A percentile compares a stretch with the other conserved stretches of the same genome.
phyloP scores from a whole-genome alignment of 768 basidiomycete genomes.

The Termitomyces sp. region DNA sequence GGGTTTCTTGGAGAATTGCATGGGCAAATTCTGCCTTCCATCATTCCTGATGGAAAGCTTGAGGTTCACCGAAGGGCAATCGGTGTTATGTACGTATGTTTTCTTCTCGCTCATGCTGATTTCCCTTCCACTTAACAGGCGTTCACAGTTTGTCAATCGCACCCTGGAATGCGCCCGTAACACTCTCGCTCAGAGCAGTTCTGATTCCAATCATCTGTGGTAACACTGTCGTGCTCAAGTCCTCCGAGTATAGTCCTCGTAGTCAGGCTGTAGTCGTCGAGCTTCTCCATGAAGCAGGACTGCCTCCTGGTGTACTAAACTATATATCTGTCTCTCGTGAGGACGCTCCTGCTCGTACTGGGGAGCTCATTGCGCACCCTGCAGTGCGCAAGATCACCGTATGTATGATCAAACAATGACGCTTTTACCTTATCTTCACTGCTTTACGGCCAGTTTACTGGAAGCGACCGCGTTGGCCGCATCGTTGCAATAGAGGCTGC shows the following conservation, averaged over 20 bases:
- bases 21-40: constrained; percentile 39
- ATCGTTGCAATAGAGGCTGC: constrained; percentile 50
- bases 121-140: neutral
- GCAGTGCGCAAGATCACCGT: constrained; percentile 49
- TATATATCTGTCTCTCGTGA: constrained; percentile 42
- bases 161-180: constrained; percentile 52
- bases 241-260: constrained; percentile 44
- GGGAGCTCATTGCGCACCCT: constrained; percentile 52
- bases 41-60: constrained; percentile 36
- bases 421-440: neutral
- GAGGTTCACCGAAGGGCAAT: constrained; percentile 40
- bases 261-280: constrained; percentile 40
- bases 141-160: constrained; percentile 39
- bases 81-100: constrained; percentile 42
- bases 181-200: constrained; percentile 38
- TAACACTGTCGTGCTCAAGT: constrained; percentile 50
- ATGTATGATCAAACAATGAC: constrained; percentile 3
- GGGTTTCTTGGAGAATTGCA: constrained; percentile 29
- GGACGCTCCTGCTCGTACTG: constrained; percentile 34
- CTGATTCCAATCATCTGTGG: constrained; percentile 46
- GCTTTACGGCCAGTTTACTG: constrained; percentile 38
- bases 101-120: neutral
- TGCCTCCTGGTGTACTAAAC: constrained; percentile 57
- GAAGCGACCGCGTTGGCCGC: constrained; percentile 46
- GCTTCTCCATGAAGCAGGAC: constrained; percentile 49